Conservation (phyloP, 345 rosid species). For the Iberis pinnata region DNA sequence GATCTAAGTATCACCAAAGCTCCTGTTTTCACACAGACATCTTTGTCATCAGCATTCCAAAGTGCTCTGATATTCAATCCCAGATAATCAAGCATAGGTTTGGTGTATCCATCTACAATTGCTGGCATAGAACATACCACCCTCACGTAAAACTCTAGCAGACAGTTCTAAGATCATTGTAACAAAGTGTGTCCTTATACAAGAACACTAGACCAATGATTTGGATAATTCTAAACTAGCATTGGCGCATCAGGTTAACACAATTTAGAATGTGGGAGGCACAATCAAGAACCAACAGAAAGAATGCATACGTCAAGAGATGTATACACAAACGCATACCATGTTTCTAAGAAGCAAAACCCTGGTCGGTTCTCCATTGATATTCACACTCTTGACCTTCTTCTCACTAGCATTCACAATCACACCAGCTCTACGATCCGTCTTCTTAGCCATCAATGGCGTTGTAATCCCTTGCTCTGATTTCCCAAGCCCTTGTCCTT, state of each 20-base stretch:
- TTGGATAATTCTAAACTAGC: neutral
- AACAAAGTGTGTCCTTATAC: neutral
- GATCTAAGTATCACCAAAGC: neutral
- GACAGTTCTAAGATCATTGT: constrained; percentile 2
- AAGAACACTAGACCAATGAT: no score
- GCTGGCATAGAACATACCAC: neutral
- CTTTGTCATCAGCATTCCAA: neutral
- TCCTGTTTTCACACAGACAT: neutral
- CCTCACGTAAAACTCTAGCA: constrained; percentile 6
- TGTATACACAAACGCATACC: constrained; percentile 35
- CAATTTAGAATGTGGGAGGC: no score
- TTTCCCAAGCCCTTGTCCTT: constrained; percentile 96
- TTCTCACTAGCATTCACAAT: constrained; percentile 89
- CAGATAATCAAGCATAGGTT: neutral
- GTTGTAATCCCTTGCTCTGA: constrained; percentile 95
- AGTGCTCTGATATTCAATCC: neutral
- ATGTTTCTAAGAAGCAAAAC: constrained; percentile 87
- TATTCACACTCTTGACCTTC: constrained; percentile 83
- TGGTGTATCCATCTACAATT: neutral
- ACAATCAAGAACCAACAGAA: no score
- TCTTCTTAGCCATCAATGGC: constrained; percentile 96
- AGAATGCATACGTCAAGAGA: neutral
- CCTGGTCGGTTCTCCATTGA: constrained; percentile 77
- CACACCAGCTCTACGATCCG: constrained; percentile 96
- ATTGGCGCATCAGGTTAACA: neutral